phyloP scores from a whole-genome alignment of 371 early-diverging fungal species.

The Mortierella sp. region DNA sequence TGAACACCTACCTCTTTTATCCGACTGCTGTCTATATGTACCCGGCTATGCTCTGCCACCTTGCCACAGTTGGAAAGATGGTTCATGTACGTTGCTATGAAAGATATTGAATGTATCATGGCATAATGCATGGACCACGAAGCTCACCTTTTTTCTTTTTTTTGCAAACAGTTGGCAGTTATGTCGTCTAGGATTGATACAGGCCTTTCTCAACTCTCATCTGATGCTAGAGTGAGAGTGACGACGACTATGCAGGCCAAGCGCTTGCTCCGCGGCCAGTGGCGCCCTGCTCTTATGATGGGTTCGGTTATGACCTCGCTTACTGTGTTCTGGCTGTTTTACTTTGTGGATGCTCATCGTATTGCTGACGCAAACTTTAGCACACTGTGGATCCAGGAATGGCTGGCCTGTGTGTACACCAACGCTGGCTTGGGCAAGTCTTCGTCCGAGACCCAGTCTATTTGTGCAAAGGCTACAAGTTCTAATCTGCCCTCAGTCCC shows the following conservation, averaged over 20 bases:
- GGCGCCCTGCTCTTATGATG: conserved; percentile 56
- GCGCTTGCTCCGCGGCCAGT: conserved; percentile 52
- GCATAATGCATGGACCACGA: background rate
- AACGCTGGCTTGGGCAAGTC: conserved; percentile 14
- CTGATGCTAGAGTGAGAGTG: conserved; percentile 37
- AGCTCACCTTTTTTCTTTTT: background rate
- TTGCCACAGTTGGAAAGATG: conserved; percentile 59
- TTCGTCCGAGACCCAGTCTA: conserved; percentile 28
- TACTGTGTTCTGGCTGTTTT: conserved; percentile 53
- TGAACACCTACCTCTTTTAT: conserved; percentile 59
- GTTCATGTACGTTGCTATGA: conserved; percentile 35
- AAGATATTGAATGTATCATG: background rate
- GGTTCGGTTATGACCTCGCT: conserved; percentile 34
- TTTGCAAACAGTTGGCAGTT: conserved; percentile 26
- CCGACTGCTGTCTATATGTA: conserved; percentile 58
- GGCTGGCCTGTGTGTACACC: conserved; percentile 15
- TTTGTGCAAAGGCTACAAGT: conserved; percentile 16
- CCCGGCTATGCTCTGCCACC: conserved; percentile 58
- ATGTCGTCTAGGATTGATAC: conserved; percentile 51
- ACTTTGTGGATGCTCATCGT: conserved; percentile 45
- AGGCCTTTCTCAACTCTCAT: conserved; percentile 44
- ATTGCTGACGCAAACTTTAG: conserved; percentile 2
- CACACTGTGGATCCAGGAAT: conserved; percentile 20
- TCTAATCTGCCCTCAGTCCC: conserved; percentile 28
- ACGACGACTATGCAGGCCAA: conserved; percentile 57